Percentiles rank a stretch among this genome's conserved stretches.
phyloP scores from a whole-genome alignment of 164 flowering plant genomes.

The Liriodendron chinense region DNA sequence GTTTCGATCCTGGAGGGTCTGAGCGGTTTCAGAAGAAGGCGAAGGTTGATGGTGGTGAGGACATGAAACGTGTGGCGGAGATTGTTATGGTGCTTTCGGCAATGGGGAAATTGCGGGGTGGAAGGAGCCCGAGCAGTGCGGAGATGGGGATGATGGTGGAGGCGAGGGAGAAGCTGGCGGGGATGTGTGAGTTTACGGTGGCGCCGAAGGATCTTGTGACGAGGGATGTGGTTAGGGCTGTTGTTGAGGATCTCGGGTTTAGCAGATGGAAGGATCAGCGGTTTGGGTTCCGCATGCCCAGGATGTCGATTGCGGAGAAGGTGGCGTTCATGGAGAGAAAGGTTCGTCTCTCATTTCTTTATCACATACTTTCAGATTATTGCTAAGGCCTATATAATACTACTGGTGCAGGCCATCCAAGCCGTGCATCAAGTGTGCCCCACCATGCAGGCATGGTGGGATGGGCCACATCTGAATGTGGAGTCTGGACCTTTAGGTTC shows the following conservation, averaged over 20 bases:
- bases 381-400: no score
- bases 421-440: no score
- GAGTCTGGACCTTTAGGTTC: no score
- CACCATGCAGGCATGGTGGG: no score
- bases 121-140: conserved; percentile 49
- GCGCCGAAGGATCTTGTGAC: conserved; percentile 70
- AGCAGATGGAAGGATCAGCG: conserved; percentile 52
- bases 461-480: no score
- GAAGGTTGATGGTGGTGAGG: conserved; percentile 20
- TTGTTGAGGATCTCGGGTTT: conserved; percentile 84
- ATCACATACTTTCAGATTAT: no score
- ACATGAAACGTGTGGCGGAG: conserved; percentile 67
- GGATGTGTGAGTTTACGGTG: conserved; percentile 40
- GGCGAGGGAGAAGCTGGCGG: conserved; percentile 61
- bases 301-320: conserved; percentile 67
- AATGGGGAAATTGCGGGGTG: conserved; percentile 62
- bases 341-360: conserved; percentile 28
- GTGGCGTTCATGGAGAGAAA: conserved; percentile 45
- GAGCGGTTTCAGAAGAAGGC: conserved; percentile 27
- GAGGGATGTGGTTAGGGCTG: conserved; percentile 46
- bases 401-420: no score
- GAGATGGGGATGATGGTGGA: conserved; percentile 66
- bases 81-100: conserved; percentile 68
- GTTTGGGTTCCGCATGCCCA: conserved; percentile 52
- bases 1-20: not conserved